Percentiles rank a stretch among this genome's conserved stretches.
Evolutionary conservation across 2,329 filamentous ascomycete genomes (phyloP).

Genomic region (Cyclaneusma minus): DNA sequence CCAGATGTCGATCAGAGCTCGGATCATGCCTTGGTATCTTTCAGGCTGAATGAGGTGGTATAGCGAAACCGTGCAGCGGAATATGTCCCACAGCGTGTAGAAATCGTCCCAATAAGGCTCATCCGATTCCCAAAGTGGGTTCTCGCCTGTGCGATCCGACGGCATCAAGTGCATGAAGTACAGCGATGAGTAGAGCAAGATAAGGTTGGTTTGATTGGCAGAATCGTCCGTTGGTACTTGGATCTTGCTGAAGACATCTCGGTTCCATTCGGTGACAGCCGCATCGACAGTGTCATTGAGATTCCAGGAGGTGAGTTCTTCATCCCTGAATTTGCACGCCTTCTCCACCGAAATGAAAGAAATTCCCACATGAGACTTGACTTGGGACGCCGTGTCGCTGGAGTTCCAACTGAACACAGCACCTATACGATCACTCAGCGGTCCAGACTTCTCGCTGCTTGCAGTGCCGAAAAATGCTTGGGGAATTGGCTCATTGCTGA

Average conservation of each 20-base stretch:
- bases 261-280: conserved; percentile 27
- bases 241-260: conserved; percentile 27
- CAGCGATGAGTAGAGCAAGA: conserved; percentile 38
- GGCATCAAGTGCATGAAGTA: conserved; percentile 48
- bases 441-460: conserved; percentile 9
- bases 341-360: conserved; percentile 28
- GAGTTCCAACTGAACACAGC: conserved; percentile 30
- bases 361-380: conserved; percentile 31
- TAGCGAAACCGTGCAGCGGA: conserved; percentile 36
- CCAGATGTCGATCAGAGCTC: conserved; percentile 42
- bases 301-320: conserved; percentile 26
- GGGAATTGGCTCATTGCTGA: conserved; percentile 4
- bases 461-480: conserved; percentile 4
- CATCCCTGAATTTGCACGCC: conserved; percentile 27
- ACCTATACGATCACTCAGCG: conserved; percentile 28
- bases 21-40: conserved; percentile 36
- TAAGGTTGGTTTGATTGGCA: conserved; percentile 28
- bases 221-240: conserved; percentile 20
- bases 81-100: conserved; percentile 40
- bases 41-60: conserved; percentile 36
- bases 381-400: conserved; percentile 15
- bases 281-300: conserved; percentile 23
- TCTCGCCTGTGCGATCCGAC: conserved; percentile 42
- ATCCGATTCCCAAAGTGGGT: conserved; percentile 33
- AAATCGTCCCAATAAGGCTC: conserved; percentile 46